Percentiles rank a stretch among this genome's conserved stretches.
Evolutionary conservation across 2,329 filamentous ascomycete genomes (phyloP).

Genomic region (Pseudohalonectria lignicola): DNA sequence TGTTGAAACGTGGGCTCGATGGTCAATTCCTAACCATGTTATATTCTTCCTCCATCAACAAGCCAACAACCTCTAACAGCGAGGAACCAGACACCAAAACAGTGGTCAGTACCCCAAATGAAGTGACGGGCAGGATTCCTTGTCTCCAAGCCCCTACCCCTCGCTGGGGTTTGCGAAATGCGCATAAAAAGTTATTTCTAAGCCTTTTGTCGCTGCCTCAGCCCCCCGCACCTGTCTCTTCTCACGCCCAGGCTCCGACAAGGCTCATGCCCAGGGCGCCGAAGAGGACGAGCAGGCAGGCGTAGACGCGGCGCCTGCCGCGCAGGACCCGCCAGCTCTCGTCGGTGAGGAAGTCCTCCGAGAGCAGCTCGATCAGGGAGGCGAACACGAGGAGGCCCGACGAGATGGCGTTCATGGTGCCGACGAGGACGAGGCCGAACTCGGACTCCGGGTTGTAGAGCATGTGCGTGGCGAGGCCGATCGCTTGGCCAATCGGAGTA

Average conservation of each 20-base stretch:
- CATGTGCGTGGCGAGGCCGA: constrained; percentile 58
- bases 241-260: constrained; percentile 48
- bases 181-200: too few species aligned
- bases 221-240: too few species aligned
- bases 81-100: too few species aligned
- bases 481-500: constrained; percentile 63
- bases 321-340: constrained; percentile 47
- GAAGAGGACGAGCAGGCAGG: constrained; percentile 44
- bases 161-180: too few species aligned
- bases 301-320: constrained; percentile 39
- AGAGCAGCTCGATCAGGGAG: constrained; percentile 59
- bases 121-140: too few species aligned
- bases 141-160: too few species aligned
- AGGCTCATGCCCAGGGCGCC: constrained; percentile 54
- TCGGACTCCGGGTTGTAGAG: constrained; percentile 59
- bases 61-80: too few species aligned
- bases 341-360: constrained; percentile 59
- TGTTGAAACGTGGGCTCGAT: too few species aligned
- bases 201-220: too few species aligned
- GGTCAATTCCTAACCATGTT: too few species aligned
- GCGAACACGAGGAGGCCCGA: constrained; percentile 63
- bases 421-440: constrained; percentile 57
- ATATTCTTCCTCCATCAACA: too few species aligned
- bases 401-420: constrained; percentile 64
- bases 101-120: too few species aligned